Conservation (phyloP, 2,329 filamentous ascomycete genomes). For the Rutstroemia sydowiana region DNA sequence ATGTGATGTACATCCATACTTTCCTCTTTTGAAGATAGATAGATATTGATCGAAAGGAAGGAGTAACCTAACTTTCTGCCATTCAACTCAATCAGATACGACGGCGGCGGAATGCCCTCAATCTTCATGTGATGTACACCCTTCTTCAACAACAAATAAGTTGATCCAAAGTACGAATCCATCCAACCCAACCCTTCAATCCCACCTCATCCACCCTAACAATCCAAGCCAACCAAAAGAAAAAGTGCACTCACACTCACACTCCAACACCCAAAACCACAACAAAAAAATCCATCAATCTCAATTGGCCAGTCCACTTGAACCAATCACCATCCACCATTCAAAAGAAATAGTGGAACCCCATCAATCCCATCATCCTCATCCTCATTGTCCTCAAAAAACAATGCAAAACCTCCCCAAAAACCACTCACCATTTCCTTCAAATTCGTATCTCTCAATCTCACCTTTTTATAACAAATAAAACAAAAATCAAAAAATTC, state of each 20-base stretch:
- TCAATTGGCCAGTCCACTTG: neutral
- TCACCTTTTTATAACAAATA: neutral
- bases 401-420: neutral
- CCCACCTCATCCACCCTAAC: too few relatives aligned
- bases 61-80: too few relatives aligned
- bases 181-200: too few relatives aligned
- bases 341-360: neutral
- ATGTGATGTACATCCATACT: neutral
- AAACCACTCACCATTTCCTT: slow-evolving; percentile 1
- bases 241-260: neutral
- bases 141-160: too few relatives aligned
- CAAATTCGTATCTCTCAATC: neutral
- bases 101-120: too few relatives aligned
- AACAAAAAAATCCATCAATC: too few relatives aligned
- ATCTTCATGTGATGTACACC: too few relatives aligned
- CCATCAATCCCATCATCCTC: neutral
- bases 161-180: too few relatives aligned
- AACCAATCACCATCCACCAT: neutral
- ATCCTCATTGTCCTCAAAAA: neutral
- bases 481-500: neutral
- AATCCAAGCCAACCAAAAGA: too few relatives aligned
- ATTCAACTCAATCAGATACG: too few relatives aligned
- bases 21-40: neutral
- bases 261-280: too few relatives aligned
- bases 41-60: neutral